phyloP scores from a whole-genome alignment of 352 stramenopile genomes.

The Sclerospora graminicola region DNA sequence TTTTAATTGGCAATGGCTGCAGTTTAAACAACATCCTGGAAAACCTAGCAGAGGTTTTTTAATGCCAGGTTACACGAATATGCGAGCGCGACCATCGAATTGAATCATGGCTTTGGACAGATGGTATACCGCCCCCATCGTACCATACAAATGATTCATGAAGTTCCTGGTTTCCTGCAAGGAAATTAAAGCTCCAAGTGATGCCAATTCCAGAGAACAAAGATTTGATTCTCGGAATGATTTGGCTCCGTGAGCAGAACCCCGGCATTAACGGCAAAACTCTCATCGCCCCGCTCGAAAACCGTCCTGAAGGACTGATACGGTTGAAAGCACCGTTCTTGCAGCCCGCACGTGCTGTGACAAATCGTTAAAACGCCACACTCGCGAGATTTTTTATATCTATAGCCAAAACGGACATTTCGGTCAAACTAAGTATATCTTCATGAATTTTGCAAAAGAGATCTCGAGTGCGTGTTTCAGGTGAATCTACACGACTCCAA shows the following conservation, averaged over 20 bases:
- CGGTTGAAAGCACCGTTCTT: not conserved
- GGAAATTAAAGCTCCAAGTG: not conserved
- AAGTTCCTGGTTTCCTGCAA: not conserved
- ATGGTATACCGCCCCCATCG: not conserved
- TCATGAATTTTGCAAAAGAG: not conserved
- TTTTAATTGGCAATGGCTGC: slow-evolving; percentile 2
- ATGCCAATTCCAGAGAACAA: slow-evolving; percentile 1
- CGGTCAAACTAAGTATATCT: not conserved
- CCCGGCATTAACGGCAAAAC: not conserved
- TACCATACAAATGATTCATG: not conserved
- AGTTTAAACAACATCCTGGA: slow-evolving; percentile 1
- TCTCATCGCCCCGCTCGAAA: not conserved
- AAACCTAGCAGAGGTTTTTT: not conserved
- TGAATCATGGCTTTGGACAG: slow-evolving; percentile 1
- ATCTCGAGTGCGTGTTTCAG: slow-evolving; percentile 1
- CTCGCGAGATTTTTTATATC: slow-evolving; percentile 1
- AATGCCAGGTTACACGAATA: not conserved
- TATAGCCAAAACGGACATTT: not conserved
- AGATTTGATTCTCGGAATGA: not conserved
- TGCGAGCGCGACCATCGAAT: not conserved
- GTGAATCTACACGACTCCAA: slow-evolving; percentile 1
- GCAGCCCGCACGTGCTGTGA: not conserved
- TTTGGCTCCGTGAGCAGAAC: not conserved
- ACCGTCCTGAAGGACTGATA: not conserved
- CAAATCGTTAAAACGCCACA: not conserved